Conservation (phyloP, 306 rosid species). For the Cicer pinnatifidum region DNA sequence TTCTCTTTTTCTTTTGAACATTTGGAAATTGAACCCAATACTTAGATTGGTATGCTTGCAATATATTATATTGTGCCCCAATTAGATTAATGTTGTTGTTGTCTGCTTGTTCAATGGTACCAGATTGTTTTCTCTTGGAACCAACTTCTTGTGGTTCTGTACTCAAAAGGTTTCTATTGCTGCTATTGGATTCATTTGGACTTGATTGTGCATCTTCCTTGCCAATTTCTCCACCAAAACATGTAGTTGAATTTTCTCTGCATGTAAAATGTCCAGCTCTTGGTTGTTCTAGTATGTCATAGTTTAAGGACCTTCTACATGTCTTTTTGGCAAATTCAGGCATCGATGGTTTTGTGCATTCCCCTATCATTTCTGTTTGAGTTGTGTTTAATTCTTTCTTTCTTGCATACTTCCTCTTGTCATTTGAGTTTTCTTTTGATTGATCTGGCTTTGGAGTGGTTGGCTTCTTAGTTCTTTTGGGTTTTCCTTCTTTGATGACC, state of each 20-base stretch:
- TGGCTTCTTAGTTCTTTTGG: conserved; percentile 50
- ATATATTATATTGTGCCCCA: conserved; percentile 46
- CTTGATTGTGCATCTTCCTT: conserved; percentile 30
- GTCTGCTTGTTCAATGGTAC: conserved; percentile 43
- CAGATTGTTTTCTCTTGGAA: conserved; percentile 53
- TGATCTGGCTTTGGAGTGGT: conserved; percentile 52
- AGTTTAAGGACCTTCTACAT: conserved; percentile 67
- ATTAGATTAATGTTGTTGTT: conserved; percentile 47
- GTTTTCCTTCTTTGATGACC: conserved; percentile 77
- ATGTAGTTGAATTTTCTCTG: conserved; percentile 42
- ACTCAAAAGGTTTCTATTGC: conserved; percentile 41
- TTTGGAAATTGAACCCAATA: conserved; percentile 59
- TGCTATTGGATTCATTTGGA: conserved; percentile 29
- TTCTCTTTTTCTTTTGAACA: conserved; percentile 63
- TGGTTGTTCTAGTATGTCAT: conserved; percentile 50
- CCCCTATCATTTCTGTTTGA: conserved; percentile 45
- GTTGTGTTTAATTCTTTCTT: conserved; percentile 49
- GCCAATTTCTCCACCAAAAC: conserved; percentile 40
- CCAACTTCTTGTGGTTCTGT: conserved; percentile 35
- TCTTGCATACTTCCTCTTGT: conserved; percentile 62
- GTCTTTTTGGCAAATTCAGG: conserved; percentile 53
- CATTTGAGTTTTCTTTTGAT: conserved; percentile 50
- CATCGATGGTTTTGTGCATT: conserved; percentile 34
- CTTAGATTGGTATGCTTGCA: conserved; percentile 47
- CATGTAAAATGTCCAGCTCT: conserved; percentile 46